Evolutionary conservation across 345 rosid genomes (phyloP).

Genomic region (Heritiera fomes): DNA sequence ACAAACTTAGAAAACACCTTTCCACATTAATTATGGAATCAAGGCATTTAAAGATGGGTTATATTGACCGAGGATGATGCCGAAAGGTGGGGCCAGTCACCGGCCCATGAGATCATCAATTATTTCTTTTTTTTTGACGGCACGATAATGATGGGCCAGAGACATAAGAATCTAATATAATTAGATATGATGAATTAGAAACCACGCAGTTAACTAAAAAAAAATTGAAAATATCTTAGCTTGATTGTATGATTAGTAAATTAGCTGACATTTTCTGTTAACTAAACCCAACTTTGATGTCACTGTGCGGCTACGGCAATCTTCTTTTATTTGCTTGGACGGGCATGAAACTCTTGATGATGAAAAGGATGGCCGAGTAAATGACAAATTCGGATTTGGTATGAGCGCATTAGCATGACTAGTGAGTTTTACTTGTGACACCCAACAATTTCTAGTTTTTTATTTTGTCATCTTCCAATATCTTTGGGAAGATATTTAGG

Average conservation of each 20-base stretch:
- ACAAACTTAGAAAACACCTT: background rate
- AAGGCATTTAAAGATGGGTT: conserved; percentile 38
- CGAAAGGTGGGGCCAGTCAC: conserved; percentile 37
- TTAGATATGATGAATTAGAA: conserved; percentile 6
- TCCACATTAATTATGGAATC: background rate
- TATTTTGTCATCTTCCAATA: background rate
- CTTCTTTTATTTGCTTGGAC: background rate
- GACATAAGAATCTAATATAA: conserved; percentile 15
- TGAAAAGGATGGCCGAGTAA: conserved; percentile 6
- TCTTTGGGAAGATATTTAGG: background rate
- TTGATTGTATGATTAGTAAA: background rate
- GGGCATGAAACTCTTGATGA: background rate
- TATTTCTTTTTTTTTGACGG: conserved; percentile 54
- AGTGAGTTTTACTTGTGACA: background rate
- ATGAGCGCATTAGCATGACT: conserved; percentile 16
- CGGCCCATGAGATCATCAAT: conserved; percentile 57
- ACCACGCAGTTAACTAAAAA: background rate
- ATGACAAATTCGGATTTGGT: conserved; percentile 28
- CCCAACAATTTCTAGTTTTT: background rate
- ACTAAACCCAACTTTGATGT: conserved; percentile 31
- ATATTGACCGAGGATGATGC: conserved; percentile 22
- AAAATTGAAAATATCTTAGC: conserved; percentile 22
- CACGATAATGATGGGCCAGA: conserved; percentile 39
- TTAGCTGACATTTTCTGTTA: conserved; percentile 13
- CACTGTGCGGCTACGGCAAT: conserved; percentile 28